phyloP scores from a whole-genome alignment of 2,329 filamentous ascomycete genomes.

The Curvularia sp. region DNA sequence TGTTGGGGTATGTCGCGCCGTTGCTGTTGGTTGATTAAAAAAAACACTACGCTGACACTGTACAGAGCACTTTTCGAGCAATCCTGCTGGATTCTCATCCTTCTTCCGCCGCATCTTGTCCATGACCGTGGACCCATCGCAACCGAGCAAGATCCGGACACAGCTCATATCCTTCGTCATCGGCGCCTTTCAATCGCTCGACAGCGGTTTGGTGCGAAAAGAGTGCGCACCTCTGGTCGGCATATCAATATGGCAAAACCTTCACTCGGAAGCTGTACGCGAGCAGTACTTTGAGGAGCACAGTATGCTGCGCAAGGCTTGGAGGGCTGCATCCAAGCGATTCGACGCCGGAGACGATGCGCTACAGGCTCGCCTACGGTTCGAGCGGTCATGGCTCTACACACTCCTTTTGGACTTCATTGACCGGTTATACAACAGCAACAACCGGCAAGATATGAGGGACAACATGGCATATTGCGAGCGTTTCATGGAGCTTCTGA shows the following conservation, averaged over 20 bases:
- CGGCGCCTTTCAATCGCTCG: conserved; percentile 89
- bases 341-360: conserved; percentile 85
- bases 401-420: conserved; percentile 85
- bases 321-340: conserved; percentile 84
- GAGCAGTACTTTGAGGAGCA: conserved; percentile 76
- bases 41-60: conserved; percentile 42
- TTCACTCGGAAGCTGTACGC: conserved; percentile 77
- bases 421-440: conserved; percentile 68
- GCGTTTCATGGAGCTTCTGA: conserved; percentile 88
- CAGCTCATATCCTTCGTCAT: conserved; percentile 91
- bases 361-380: conserved; percentile 79
- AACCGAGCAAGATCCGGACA: conserved; percentile 63
- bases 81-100: conserved; percentile 81
- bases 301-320: conserved; percentile 82
- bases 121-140: conserved; percentile 70
- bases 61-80: conserved; percentile 75
- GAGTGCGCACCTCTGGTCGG: conserved; percentile 96
- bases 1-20: conserved; percentile 74
- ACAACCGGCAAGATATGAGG: conserved; percentile 51
- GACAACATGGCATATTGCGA: conserved; percentile 84
- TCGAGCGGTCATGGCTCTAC: conserved; percentile 94
- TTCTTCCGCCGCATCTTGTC: conserved; percentile 90
- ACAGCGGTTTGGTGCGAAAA: conserved; percentile 86
- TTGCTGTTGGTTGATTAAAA: conserved; percentile 9
- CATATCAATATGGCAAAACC: conserved; percentile 93